A percentile compares a stretch with the other conserved stretches of the same genome.
Evolutionary conservation across 495 filamentous ascomycete genomes (phyloP).

Genomic region (Glutinoglossum americanum): DNA sequence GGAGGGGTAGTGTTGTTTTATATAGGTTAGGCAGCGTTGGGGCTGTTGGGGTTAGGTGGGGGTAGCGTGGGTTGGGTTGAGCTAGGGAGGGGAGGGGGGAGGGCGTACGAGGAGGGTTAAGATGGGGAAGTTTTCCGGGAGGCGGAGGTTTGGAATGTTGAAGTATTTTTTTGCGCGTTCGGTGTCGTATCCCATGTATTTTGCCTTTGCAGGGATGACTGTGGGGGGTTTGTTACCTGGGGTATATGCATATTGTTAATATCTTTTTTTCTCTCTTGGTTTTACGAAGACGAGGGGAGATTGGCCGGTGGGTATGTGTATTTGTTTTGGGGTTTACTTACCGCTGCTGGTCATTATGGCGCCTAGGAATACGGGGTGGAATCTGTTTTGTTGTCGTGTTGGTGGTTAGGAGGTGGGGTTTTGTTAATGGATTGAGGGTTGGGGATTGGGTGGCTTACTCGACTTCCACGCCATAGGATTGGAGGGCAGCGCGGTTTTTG

Average conservation of each 20-base stretch:
- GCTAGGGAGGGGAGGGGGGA: neutral
- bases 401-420: neutral
- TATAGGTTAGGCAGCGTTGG: conserved; percentile 39
- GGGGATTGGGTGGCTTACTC: conserved; percentile 25
- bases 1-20: conserved; percentile 29
- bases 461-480: conserved; percentile 33
- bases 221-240: conserved; percentile 55
- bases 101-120: conserved; percentile 22
- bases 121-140: conserved; percentile 31
- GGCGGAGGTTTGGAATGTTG: conserved; percentile 21
- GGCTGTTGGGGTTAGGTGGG: conserved; percentile 19
- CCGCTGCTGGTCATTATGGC: conserved; percentile 44
- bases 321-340: conserved; percentile 12
- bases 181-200: conserved; percentile 30
- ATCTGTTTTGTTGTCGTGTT: conserved; percentile 19
- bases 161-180: conserved; percentile 33
- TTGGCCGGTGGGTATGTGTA: no score
- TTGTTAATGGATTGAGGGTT: neutral
- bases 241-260: neutral
- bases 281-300: no score
- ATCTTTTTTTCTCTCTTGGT: no score
- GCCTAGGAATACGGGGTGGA: conserved; percentile 51
- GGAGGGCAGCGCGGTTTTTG: conserved; percentile 28
- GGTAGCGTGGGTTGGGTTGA: neutral
- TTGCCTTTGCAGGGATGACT: conserved; percentile 42